A percentile compares a stretch with the other conserved stretches of the same genome.
phyloP scores from a whole-genome alignment of 257 asterid species.

The Primulina tabacum region DNA sequence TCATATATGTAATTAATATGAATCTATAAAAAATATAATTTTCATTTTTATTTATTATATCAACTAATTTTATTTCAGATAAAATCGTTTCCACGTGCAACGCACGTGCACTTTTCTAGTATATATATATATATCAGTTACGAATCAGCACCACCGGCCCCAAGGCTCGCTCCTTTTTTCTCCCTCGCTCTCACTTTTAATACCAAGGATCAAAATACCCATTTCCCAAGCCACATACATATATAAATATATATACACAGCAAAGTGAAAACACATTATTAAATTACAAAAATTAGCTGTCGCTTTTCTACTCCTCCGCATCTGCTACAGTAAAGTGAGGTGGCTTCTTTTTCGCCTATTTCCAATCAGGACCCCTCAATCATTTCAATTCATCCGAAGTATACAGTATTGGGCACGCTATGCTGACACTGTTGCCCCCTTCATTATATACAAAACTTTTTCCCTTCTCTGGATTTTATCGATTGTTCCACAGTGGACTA shows the following conservation, averaged over 20 bases:
- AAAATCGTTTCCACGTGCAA: too few relatives aligned
- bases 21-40: too few relatives aligned
- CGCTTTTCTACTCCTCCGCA: slow-evolving; percentile 8
- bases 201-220: slow-evolving; percentile 21
- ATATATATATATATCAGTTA: slow-evolving; percentile 21
- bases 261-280: background rate
- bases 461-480: background rate
- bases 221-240: slow-evolving; percentile 8
- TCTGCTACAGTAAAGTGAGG: slow-evolving; percentile 29
- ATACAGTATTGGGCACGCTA: background rate
- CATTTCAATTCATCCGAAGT: background rate
- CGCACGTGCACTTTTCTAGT: too few relatives aligned
- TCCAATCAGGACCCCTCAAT: slow-evolving; percentile 18
- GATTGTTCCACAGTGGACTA: background rate
- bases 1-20: too few relatives aligned
- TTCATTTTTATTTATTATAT: too few relatives aligned
- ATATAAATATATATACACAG: background rate
- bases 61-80: too few relatives aligned
- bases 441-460: background rate
- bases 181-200: slow-evolving; percentile 1
- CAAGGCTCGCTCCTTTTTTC: slow-evolving; percentile 31
- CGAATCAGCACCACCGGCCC: slow-evolving; percentile 41
- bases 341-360: slow-evolving; percentile 14
- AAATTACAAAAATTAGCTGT: background rate
- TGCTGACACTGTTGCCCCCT: slow-evolving; percentile 1